Conservation (phyloP, 164 flowering plant genomes). For the Echeveria elegans region DNA sequence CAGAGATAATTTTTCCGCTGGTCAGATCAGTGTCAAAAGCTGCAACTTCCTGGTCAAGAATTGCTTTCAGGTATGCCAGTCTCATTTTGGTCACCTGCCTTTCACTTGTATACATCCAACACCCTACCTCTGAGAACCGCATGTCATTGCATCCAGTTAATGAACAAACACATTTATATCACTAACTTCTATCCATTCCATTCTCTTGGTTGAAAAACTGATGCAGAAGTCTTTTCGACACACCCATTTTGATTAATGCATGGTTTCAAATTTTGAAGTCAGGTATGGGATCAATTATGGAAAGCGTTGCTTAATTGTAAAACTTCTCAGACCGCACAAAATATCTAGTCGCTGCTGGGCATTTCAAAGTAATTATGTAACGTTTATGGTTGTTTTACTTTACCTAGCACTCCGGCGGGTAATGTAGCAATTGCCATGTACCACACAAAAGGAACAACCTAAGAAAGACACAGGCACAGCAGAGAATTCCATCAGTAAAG, state of each 20-base stretch:
- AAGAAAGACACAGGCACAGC: not conserved
- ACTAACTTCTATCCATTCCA: too few relatives aligned
- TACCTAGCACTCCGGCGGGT: slow-evolving; percentile 67
- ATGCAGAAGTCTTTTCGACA: too few relatives aligned
- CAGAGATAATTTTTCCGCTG: slow-evolving; percentile 44
- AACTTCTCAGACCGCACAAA: too few relatives aligned
- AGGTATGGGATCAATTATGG: too few relatives aligned
- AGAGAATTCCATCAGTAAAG: not conserved
- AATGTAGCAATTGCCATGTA: slow-evolving; percentile 68
- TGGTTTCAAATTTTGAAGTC: too few relatives aligned
- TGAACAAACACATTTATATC: too few relatives aligned
- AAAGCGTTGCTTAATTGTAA: too few relatives aligned
- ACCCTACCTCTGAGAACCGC: slow-evolving; percentile 43
- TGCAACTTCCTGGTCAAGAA: slow-evolving; percentile 50
- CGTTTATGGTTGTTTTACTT: not conserved
- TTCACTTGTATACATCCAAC: slow-evolving; percentile 71
- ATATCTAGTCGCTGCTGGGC: too few relatives aligned
- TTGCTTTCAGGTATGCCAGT: slow-evolving; percentile 39
- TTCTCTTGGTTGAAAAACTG: too few relatives aligned
- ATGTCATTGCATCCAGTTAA: not conserved
- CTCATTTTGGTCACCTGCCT: slow-evolving; percentile 40
- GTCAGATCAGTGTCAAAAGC: slow-evolving; percentile 62
- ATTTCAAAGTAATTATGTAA: too few relatives aligned
- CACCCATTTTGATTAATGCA: too few relatives aligned
- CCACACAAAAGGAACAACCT: slow-evolving; percentile 70